These are phyloP conservation scores for Cercospora zeina DNA, from an alignment of 2,329 filamentous ascomycete species.

Conservation along the genomic window DNA sequence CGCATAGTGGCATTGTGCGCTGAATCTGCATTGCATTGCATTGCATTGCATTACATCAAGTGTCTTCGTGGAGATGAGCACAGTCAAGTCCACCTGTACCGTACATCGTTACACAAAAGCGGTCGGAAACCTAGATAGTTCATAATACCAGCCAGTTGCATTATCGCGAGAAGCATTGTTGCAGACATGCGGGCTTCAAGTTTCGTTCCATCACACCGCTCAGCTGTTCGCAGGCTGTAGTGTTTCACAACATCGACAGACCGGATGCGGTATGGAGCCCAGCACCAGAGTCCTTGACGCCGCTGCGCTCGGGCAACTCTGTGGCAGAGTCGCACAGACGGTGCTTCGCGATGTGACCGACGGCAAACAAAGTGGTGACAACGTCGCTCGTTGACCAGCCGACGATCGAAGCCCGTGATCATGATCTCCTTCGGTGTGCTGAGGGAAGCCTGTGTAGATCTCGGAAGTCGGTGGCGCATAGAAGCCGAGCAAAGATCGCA, in stretches of 20 bases:
- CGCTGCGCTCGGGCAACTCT: neutral
- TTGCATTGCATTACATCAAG: slow-evolving; percentile 5
- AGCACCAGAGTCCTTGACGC: neutral
- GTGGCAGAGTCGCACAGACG: neutral
- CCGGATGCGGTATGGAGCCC: neutral
- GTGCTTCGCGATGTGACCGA: neutral
- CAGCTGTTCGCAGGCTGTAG: neutral
- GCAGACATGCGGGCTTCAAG: neutral
- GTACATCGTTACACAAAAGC: neutral
- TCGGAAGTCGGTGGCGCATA: neutral
- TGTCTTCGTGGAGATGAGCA: slow-evolving; percentile 4
- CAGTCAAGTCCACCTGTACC: neutral
- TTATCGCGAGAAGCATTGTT: neutral
- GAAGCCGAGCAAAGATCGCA: neutral
- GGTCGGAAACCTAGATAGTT: neutral
- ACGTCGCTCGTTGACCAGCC: neutral
- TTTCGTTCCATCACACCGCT: neutral
- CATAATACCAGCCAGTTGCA: neutral
- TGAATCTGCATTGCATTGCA: slow-evolving; percentile 1
- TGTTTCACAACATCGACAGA: neutral
- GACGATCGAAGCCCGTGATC: neutral
- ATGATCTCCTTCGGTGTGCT: neutral
- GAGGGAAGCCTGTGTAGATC: neutral
- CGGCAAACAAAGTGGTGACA: neutral
- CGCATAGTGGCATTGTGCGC: neutral